Base-by-base conservation (phyloP, 2,329 filamentous ascomycete genomes). In the Zymoseptoria pseudotritici region DNA sequence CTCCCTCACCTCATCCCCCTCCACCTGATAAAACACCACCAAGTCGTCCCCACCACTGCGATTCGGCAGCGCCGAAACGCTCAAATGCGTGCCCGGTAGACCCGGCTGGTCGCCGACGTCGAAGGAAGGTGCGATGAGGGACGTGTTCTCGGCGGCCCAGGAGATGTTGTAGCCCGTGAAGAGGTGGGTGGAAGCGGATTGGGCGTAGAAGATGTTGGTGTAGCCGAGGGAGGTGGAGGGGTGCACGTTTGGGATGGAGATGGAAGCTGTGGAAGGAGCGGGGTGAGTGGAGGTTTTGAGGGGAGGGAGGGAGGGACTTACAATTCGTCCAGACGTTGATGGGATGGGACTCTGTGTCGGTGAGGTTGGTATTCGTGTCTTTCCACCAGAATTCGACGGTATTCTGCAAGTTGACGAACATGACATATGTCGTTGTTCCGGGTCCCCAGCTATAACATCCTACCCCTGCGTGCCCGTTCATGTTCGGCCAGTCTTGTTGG, bases 351-450 rank as follows among this genome's bases (percentile, higher is more conserved):
- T 67, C 63, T 0, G 68, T 72, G 3, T 69, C 67, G 0, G 62
- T 61, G 2, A 67, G 55, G 4, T 66, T 75, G 5, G 65, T 70
- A 60, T 78, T 74, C 2, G 73, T 74, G 58, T 79, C 77, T 63
- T 75, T 77, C 77, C 77, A 79, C 64, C 71, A 77, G 31, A 79
- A 70, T 54, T 78, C 74, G 1, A 75, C 70, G 3, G 70, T 67
- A 60, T 77, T 74, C 4, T 74, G 42, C 11, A 69, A 58, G 58
- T 77, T 76, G 13, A 76, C 72, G 58, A 79, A 70, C 75, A 79
- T 78, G 19, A 75, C 72, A 61, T 79, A 79, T 8, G 73, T 74
- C 0, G 72, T 71, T 2, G 71, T 73, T 6, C 72, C 69, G 2
- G 67, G 66, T 13, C 73, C 75, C 77, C 76, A 78, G 19, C 70